Evolutionary conservation across 2,329 filamentous ascomycete species (phyloP), one percentile per base, ranked within the genome.

Genomic region (Pseudogymnoascus sp.): DNA sequence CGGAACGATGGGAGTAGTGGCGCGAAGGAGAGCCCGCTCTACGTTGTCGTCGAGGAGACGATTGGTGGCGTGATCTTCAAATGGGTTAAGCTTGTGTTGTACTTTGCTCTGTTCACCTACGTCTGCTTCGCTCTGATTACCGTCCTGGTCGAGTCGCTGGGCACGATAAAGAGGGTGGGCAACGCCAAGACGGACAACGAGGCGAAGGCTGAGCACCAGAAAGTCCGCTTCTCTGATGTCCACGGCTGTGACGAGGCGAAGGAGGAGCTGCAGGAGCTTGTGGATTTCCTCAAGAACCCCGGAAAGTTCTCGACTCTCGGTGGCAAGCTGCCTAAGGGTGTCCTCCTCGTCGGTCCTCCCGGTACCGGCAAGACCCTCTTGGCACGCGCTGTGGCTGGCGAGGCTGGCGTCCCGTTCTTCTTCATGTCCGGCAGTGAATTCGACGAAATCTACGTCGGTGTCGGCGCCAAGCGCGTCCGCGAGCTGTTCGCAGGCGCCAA

Each of bases 341-440:
- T 99, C 64, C 83, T 99, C 60, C 84, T 99, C 23, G 91, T 96
- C 71, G 94, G 94, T 0, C 94, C 94, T 72, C 94, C 94, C 60
- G 94, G 94, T 78, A 99, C 94, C 65, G 94, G 94, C 78, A 99
- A 99, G 79, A 99, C 94, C 11, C 84, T 99, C 41, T 84, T 99
- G 65, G 94, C 94, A 66, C 88, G 94, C 71, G 95, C 94, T 62
- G 94, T 99, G 64, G 94, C 94, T 58, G 94, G 94, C 60, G 94
- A 99, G 78, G 92, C 94, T 61, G 94, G 93, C 62, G 94, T 99
- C 16, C 94, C 94, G 1, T 99, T 99, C 82, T 99, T 97, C 82
- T 99, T 97, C 82, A 97, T 99, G 93, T 99, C 94, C 72, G 94
- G 94, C 60, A 96, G 91, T 63, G 94, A 99, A 75, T 99, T 99